A percentile compares a stretch with the other conserved stretches of the same genome.
Conservation (phyloP, 345 rosid species). For the Mangifera indica region DNA sequence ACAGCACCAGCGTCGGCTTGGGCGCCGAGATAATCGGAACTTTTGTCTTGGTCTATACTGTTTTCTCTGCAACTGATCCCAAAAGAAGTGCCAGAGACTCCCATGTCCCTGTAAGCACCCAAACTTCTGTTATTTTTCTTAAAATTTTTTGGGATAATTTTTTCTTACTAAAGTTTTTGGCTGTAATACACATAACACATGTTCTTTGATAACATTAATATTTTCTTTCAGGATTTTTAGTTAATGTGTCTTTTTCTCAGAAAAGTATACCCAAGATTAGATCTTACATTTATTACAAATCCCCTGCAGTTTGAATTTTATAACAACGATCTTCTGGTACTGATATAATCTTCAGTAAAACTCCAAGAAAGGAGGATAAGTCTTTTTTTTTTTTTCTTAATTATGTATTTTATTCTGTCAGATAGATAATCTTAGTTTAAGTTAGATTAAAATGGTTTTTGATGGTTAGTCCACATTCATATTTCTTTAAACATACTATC, state of each 20-base stretch:
- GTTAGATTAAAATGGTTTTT: too few relatives aligned
- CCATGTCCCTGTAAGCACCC: conserved; percentile 70
- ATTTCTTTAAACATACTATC: too few relatives aligned
- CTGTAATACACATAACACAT: background rate
- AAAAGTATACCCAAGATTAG: background rate
- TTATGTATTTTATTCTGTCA: too few relatives aligned
- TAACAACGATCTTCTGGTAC: background rate
- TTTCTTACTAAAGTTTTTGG: background rate
- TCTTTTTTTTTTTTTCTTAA: too few relatives aligned
- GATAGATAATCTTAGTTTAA: too few relatives aligned
- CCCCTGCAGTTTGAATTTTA: background rate
- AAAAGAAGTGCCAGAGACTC: conserved; percentile 87
- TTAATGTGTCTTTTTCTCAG: background rate
- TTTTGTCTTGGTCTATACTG: conserved; percentile 80
- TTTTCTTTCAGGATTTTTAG: background rate
- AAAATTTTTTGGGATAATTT: background rate
- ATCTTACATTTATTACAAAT: background rate
- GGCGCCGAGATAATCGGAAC: conserved; percentile 91
- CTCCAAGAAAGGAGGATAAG: background rate
- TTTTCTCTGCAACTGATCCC: conserved; percentile 89
- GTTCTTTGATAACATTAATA: background rate
- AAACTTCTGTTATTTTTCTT: too few relatives aligned
- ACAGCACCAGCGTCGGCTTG: conserved; percentile 56
- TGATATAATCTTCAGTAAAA: background rate
- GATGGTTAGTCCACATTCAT: too few relatives aligned